Evolutionary conservation across 2,329 filamentous ascomycete genomes (phyloP), one percentile per base, ranked within the genome.

Genomic region (Botryosphaeria dothidea): DNA sequence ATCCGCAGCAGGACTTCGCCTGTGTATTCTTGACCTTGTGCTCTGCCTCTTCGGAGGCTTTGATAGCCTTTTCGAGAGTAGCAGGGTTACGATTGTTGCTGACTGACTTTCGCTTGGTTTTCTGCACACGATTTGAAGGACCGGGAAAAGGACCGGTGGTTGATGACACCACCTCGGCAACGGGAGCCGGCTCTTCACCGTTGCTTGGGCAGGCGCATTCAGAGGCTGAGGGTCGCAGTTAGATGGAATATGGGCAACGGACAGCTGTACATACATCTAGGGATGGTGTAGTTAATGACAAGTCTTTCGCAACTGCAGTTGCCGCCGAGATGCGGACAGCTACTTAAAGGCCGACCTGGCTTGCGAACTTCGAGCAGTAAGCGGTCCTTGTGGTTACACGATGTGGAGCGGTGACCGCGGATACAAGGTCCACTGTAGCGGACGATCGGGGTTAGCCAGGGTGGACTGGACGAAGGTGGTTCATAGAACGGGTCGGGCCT

Each of bases 401-500:
- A 91, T 61, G 89, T 91, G 31, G 90, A 92, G 71, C 90, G 87
- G 76, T 92, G 90, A 65, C 90, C 90, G 72, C 89, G 87, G 70
- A 92, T 92, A 75, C 90, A 92, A 72, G 89, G 89, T 82, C 87
- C 87, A 77, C 89, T 92, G 70, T 38, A 69, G 23, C 41, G 34
- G 31, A 58, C 17, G 31, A 31, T 31, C n/a, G 11, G 45, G 15
- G 54, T 65, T 31, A 65, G 62, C 41, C 29, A 56, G 34, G 29
- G 23, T 8, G 6, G 23, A 8, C 13, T 23, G 13, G 65, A 71
- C 23, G 52, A 19, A 27, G 25, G 41, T 29, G 38, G 51, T 58
- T 34, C 41, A 43, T 6, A 19, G 41, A 60, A 62, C 23, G 25
- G 48, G 49, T 36, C 62, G 56, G 19, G 46, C 23, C 13, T 6